Evolutionary conservation across 208 protist genomes (phyloP), one percentile per base, ranked within the genome.

Genomic region (Leishmania gerbilli): DNA sequence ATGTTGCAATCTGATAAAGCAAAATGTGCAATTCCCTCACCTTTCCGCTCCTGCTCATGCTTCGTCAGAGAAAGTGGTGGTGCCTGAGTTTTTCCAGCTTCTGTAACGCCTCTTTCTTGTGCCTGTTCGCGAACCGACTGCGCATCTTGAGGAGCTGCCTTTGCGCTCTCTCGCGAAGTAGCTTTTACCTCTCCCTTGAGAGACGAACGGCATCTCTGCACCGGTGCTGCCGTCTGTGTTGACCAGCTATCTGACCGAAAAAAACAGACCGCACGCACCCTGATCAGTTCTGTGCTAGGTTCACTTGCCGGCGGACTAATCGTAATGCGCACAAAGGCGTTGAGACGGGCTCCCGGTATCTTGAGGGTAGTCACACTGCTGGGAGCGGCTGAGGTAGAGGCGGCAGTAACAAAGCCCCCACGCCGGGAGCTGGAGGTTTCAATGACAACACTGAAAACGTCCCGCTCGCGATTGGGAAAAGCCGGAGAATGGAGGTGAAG

Each of bases 191-290:
- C 69, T 21, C 76, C 58, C 19, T 84, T 65, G 15, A 79, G 45
- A 21, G 76, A 67, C 4, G 3, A 51, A 17, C 17, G 19, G 42
- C 19, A 17, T 42, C 31, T 42, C 53, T 40, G 72, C 24, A 17
- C 24, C 34, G 11, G n/a, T 27, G 45, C 15, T 17, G 47, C 13
- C 0, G 0, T 64, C 37, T 81, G 42, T n/a, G 62, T 34, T 42
- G 82, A 69, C 76, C 71, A 81, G 1, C 49, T 79, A 19, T 78
- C 72, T n/a, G 51, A 9, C 37, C 58, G 71, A n/a, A 74, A 72
- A 37, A 85, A 34, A n/a, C 77, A 85, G 31, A 85, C 27, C 2
- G 82, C 71, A 3, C 68, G 76, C 49, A 81, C 77, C 27, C 64
- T 47, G 49, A 85, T 79, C 15, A 79, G 51, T 37, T 72, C 60